These are phyloP conservation scores for Suillus alpinus DNA, from an alignment of 768 basidiomycete species.

Conservation along the genomic window DNA sequence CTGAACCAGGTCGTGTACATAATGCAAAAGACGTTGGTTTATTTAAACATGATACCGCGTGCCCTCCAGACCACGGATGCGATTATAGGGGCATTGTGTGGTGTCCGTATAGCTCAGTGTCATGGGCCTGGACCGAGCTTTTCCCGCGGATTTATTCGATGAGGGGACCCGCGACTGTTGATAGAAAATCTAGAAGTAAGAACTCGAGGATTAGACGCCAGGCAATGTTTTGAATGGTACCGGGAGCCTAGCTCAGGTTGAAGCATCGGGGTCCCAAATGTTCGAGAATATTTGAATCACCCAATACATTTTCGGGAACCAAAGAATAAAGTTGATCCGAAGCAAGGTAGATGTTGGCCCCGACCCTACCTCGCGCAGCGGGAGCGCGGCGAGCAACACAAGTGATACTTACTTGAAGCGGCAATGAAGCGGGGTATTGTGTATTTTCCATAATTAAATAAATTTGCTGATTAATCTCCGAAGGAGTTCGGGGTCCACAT, in stretches of 20 bases:
- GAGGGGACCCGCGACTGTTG: background rate
- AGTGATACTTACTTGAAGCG: no score
- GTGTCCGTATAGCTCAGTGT: background rate
- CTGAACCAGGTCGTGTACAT: background rate
- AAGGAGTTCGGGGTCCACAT: background rate
- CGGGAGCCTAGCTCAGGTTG: background rate
- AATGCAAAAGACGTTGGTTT: background rate
- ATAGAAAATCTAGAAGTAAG: background rate
- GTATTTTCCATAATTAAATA: slow-evolving; percentile 1
- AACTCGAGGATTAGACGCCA: background rate
- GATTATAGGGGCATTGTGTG: background rate
- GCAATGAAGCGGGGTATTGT: background rate
- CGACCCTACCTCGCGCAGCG: no score
- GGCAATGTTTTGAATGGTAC: background rate
- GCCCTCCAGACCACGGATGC: background rate
- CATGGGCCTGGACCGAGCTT: background rate
- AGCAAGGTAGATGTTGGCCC: background rate
- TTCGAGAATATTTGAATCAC: background rate
- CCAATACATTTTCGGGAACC: background rate
- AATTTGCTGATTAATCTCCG: background rate
- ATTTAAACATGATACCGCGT: background rate
- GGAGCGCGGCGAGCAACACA: no score
- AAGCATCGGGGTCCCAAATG: background rate
- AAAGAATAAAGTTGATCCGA: background rate
- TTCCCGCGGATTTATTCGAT: background rate